Evolutionary conservation across 2,329 filamentous ascomycete species (phyloP).

Genomic region (Lecanicillium sp.): DNA sequence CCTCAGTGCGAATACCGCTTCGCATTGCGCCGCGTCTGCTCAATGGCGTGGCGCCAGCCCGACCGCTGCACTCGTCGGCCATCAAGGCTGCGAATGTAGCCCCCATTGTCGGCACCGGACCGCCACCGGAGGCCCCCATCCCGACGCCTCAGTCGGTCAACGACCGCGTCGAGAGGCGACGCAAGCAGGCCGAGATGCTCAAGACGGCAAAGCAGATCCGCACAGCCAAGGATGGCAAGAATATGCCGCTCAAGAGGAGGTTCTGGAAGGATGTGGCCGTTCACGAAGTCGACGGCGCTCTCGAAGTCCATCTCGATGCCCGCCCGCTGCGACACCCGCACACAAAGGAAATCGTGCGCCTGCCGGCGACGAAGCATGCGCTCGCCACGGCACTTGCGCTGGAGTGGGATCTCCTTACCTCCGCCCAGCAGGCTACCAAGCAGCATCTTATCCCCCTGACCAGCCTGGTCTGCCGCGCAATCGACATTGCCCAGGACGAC

Average conservation of each 20-base stretch:
- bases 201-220: slow-evolving; percentile 43
- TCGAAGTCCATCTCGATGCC: slow-evolving; percentile 65
- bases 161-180: slow-evolving; percentile 41
- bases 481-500: slow-evolving; percentile 73
- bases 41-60: slow-evolving; percentile 12
- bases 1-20: slow-evolving; percentile 29
- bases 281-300: slow-evolving; percentile 49
- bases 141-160: slow-evolving; percentile 20
- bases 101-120: slow-evolving; percentile 48
- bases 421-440: slow-evolving; percentile 75
- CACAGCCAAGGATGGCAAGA: slow-evolving; percentile 22
- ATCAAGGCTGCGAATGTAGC: slow-evolving; percentile 37
- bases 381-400: slow-evolving; percentile 80
- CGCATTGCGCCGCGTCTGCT: slow-evolving; percentile 22
- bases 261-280: slow-evolving; percentile 87
- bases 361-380: slow-evolving; percentile 70
- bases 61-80: slow-evolving; percentile 24
- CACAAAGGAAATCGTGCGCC: slow-evolving; percentile 60
- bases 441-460: slow-evolving; percentile 88
- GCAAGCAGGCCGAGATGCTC: slow-evolving; percentile 47
- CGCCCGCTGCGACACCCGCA: slow-evolving; percentile 72
- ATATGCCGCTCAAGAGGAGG: slow-evolving; percentile 51
- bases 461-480: slow-evolving; percentile 71
- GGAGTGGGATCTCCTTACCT: slow-evolving; percentile 85
- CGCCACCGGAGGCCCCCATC: slow-evolving; percentile 48